Conservation (phyloP, 352 stramenopile genomes). For the Stramenopiles sp. region DNA sequence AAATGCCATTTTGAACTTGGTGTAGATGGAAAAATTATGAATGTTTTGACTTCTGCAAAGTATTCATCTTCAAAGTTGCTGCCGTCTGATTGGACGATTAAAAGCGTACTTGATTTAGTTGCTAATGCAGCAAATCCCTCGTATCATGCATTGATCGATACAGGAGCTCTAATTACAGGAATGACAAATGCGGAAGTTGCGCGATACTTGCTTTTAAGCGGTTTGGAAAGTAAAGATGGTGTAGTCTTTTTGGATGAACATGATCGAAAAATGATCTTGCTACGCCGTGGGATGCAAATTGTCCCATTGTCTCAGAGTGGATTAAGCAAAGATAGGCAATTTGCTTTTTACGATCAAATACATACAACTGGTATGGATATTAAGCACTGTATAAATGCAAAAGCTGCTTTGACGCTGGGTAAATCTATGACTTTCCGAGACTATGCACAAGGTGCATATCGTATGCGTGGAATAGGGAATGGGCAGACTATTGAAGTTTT, state of each 20-base stretch:
- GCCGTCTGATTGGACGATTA: no score
- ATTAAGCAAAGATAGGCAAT: constrained; percentile 48
- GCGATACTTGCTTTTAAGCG: no score
- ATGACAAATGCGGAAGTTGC: no score
- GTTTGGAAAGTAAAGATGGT: constrained; percentile 51
- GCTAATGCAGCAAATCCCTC: constrained; percentile 34
- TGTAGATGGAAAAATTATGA: constrained; percentile 93
- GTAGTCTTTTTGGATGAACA: constrained; percentile 67
- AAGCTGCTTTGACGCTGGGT: constrained; percentile 60
- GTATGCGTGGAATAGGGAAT: constrained; percentile 65
- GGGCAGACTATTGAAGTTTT: constrained; percentile 54
- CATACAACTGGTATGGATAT: constrained; percentile 79
- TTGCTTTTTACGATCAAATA: constrained; percentile 80
- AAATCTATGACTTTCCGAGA: constrained; percentile 92
- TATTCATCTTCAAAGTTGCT: no score
- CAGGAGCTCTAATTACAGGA: no score
- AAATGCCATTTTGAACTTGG: constrained; percentile 93
- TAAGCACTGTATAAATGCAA: constrained; percentile 60
- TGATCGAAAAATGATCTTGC: constrained; percentile 68
- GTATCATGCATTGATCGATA: constrained; percentile 32
- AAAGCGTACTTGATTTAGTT: no score
- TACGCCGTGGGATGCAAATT: constrained; percentile 77
- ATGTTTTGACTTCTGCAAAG: constrained; percentile 74
- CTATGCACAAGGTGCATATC: constrained; percentile 67
- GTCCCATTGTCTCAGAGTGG: constrained; percentile 72